Evolutionary conservation across 495 filamentous ascomycete species (phyloP).

Genomic region (Lasiosphaeria hispida): DNA sequence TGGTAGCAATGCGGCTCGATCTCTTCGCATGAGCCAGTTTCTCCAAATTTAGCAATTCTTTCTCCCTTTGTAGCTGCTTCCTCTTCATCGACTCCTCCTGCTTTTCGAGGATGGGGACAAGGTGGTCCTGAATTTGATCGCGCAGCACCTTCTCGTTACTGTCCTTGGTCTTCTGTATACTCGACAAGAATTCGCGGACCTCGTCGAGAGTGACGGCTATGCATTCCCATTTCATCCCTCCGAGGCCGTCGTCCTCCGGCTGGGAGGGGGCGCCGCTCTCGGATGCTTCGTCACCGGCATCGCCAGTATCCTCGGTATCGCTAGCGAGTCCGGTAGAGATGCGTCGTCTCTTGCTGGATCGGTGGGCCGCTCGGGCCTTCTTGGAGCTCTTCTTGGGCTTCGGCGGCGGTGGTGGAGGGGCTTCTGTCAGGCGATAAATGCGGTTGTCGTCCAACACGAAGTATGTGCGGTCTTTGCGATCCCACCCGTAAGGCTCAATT

Average conservation of each 20-base stretch:
- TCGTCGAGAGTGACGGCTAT: constrained; percentile 76
- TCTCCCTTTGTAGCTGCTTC: constrained; percentile 67
- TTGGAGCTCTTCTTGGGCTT: constrained; percentile 78
- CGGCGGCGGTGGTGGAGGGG: constrained; percentile 47
- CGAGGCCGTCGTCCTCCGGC: constrained; percentile 59
- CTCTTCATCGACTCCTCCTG: constrained; percentile 72
- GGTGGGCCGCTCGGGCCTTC: constrained; percentile 63
- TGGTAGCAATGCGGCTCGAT: constrained; percentile 81
- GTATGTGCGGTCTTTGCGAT: constrained; percentile 77
- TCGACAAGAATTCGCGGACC: constrained; percentile 67
- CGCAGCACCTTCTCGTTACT: constrained; percentile 76
- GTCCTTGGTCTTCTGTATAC: constrained; percentile 71
- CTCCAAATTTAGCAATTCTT: constrained; percentile 74
- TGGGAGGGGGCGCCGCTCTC: constrained; percentile 35
- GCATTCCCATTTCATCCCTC: constrained; percentile 85
- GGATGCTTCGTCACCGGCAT: constrained; percentile 42
- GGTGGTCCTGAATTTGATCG: constrained; percentile 65
- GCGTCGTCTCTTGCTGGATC: constrained; percentile 72
- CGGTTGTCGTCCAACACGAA: constrained; percentile 93
- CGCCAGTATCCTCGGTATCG: constrained; percentile 47
- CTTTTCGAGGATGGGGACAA: constrained; percentile 80
- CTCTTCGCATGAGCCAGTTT: constrained; percentile 90
- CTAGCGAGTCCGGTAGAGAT: constrained; percentile 54
- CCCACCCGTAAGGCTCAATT: constrained; percentile 88
- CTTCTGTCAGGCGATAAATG: constrained; percentile 79